Evolutionary conservation across 2,329 filamentous ascomycete species (phyloP).

Genomic region (Diaporthe ilicicola): DNA sequence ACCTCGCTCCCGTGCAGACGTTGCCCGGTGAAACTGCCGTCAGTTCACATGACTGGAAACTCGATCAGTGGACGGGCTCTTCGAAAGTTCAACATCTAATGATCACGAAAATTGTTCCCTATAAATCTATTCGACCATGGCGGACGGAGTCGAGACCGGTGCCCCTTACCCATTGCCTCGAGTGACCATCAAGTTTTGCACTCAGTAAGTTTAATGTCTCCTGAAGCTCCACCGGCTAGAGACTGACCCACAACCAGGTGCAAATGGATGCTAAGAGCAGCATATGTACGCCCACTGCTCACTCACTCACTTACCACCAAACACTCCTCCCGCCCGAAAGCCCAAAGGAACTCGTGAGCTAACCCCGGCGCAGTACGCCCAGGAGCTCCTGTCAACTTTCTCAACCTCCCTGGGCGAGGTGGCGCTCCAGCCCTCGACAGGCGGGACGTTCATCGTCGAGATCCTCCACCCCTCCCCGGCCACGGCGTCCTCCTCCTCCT

Average conservation of each 20-base stretch:
- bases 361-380: constrained; percentile 73
- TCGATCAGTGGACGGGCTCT: background rate
- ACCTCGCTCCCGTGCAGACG: too few species aligned
- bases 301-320: background rate
- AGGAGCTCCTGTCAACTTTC: constrained; percentile 96
- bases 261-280: constrained; percentile 88
- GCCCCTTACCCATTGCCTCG: constrained; percentile 65
- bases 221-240: background rate
- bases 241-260: constrained; percentile 61
- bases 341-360: background rate
- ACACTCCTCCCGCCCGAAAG: background rate
- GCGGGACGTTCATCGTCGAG: constrained; percentile 82
- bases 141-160: constrained; percentile 28
- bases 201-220: constrained; percentile 49
- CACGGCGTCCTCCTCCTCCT: background rate
- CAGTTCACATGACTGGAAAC: background rate
- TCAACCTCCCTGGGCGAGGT: constrained; percentile 84
- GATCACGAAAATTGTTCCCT: background rate
- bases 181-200: constrained; percentile 90
- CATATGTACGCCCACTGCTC: constrained; percentile 70
- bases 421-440: constrained; percentile 83
- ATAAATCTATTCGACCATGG: constrained; percentile 36
- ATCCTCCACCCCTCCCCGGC: constrained; percentile 54
- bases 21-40: background rate
- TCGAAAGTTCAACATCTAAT: background rate